phyloP scores from a whole-genome alignment of 2,329 filamentous ascomycete species.

The Penicillium sp. region DNA sequence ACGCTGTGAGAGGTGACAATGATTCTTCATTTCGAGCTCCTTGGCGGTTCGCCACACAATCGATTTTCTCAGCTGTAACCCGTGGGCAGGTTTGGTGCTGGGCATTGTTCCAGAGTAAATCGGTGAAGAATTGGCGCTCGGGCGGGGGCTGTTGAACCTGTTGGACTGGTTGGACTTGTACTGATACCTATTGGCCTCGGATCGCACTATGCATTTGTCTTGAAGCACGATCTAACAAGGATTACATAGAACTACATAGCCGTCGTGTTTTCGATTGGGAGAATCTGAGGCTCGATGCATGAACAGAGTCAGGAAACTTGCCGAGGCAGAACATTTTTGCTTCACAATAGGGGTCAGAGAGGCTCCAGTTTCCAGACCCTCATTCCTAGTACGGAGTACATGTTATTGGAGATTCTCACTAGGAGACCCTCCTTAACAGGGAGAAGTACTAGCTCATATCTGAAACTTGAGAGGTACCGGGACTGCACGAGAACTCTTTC shows the following conservation, averaged over 20 bases:
- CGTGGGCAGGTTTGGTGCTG: background rate
- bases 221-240: background rate
- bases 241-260: background rate
- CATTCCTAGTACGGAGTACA: no score
- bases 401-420: no score
- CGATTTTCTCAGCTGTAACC: background rate
- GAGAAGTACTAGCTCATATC: no score
- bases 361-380: no score
- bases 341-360: no score
- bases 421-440: no score
- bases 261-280: background rate
- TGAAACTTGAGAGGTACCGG: no score
- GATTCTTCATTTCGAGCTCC: background rate
- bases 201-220: background rate
- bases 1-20: conserved; percentile 1
- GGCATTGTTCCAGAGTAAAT: background rate
- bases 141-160: background rate
- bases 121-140: background rate
- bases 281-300: background rate
- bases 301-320: no score
- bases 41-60: conserved; percentile 1
- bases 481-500: no score
- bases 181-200: no score
- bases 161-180: background rate
- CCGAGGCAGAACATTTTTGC: no score